Evolutionary conservation across 2,329 filamentous ascomycete species (phyloP).

Genomic region (Cryphonectria radicalis): DNA sequence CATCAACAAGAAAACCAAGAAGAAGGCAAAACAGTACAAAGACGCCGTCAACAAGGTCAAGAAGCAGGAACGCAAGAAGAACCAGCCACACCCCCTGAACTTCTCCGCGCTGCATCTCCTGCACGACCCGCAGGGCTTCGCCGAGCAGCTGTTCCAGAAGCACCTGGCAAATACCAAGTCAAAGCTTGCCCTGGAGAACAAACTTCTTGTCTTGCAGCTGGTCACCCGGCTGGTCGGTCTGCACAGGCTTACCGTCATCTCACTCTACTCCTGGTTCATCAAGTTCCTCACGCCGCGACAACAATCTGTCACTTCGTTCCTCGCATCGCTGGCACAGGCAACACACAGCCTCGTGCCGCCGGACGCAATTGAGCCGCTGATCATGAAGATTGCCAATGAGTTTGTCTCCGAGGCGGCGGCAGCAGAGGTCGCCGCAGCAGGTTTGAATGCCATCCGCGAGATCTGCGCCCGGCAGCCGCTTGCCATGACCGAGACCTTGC

Average conservation of each 20-base stretch:
- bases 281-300: constrained; percentile 89
- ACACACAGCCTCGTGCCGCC: constrained; percentile 91
- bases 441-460: constrained; percentile 92
- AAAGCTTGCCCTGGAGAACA: constrained; percentile 85
- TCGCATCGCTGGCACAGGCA: constrained; percentile 89
- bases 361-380: constrained; percentile 85
- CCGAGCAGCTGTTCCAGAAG: constrained; percentile 86
- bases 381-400: constrained; percentile 97
- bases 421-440: constrained; percentile 86
- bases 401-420: constrained; percentile 96
- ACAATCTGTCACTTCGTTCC: constrained; percentile 87
- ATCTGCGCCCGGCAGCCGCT: constrained; percentile 90
- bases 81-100: constrained; percentile 84
- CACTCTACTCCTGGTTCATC: constrained; percentile 94
- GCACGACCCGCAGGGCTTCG: constrained; percentile 92
- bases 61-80: constrained; percentile 84
- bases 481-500: constrained; percentile 94
- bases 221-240: constrained; percentile 89
- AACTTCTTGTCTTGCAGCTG: constrained; percentile 85
- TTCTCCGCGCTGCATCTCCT: constrained; percentile 94
- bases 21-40: constrained; percentile 77
- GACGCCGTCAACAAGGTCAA: constrained; percentile 84
- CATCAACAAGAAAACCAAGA: constrained; percentile 97
- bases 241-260: constrained; percentile 87
- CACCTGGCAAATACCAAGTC: constrained; percentile 87